Percentiles rank a stretch among this genome's conserved stretches.
phyloP scores from a whole-genome alignment of 306 rosid genomes.

The Cucumis cinereus region DNA sequence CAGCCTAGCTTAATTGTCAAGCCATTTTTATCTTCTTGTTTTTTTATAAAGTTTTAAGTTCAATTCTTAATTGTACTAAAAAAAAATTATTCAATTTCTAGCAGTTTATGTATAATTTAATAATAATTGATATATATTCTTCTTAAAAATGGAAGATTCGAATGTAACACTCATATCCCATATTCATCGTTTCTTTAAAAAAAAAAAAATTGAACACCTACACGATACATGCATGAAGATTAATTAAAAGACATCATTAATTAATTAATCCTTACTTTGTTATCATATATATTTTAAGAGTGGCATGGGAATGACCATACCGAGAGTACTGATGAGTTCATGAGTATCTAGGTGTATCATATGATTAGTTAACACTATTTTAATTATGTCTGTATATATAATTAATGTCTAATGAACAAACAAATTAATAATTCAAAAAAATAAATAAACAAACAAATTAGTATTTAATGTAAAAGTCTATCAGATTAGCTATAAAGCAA shows the following conservation, averaged over 20 bases:
- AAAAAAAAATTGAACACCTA: too few species aligned
- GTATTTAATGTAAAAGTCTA: not conserved
- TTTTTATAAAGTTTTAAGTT: too few species aligned
- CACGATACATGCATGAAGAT: not conserved
- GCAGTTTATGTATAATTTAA: too few species aligned
- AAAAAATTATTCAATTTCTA: too few species aligned
- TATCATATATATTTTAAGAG: not conserved
- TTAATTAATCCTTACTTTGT: not conserved
- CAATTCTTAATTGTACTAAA: too few species aligned
- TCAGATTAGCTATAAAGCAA: not conserved
- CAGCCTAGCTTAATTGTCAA: not conserved
- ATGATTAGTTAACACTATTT: not conserved
- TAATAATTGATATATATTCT: too few species aligned
- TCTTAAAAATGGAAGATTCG: too few species aligned
- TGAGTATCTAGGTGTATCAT: not conserved
- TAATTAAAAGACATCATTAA: not conserved
- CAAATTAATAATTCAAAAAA: not conserved
- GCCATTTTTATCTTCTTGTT: too few species aligned
- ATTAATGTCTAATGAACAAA: not conserved
- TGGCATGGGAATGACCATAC: not conserved
- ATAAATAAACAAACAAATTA: not conserved
- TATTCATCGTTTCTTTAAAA: too few species aligned
- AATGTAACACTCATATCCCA: too few species aligned
- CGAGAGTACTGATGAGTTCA: not conserved
- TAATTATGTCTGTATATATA: not conserved